Evolutionary conservation across 2,329 filamentous ascomycete genomes (phyloP).

Genomic region (Cladophialophora yegresii): DNA sequence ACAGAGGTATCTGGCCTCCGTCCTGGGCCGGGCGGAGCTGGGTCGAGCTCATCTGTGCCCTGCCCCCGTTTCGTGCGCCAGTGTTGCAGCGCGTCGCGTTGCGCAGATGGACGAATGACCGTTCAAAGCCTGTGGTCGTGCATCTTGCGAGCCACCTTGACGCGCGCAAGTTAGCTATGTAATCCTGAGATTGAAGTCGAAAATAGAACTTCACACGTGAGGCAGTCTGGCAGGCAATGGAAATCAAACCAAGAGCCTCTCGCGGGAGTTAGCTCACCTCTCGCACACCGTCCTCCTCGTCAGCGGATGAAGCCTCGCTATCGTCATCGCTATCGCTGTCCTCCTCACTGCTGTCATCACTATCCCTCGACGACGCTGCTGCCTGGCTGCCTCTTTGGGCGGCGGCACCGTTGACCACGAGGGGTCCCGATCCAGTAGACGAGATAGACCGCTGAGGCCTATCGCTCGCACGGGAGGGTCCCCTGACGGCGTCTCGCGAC

Average conservation of each 20-base stretch:
- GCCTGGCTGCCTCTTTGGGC: slow-evolving; percentile 13
- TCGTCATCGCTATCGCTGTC: slow-evolving; percentile 12
- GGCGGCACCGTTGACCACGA: slow-evolving; percentile 33
- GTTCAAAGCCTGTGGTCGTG: not conserved
- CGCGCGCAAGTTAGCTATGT: not conserved
- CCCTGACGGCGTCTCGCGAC: slow-evolving; percentile 1
- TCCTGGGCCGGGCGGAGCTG: not conserved
- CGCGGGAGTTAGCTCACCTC: not conserved
- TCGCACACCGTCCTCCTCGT: not conserved
- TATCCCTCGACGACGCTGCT: slow-evolving; percentile 15
- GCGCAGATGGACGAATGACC: not conserved
- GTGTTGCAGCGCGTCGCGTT: not conserved
- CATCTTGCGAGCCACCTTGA: not conserved
- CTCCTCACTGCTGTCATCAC: slow-evolving; percentile 30
- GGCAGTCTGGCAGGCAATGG: not conserved
- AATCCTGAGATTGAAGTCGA: not conserved
- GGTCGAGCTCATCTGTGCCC: not conserved
- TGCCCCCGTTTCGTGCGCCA: not conserved
- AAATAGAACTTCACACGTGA: not conserved
- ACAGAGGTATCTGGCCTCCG: not conserved
- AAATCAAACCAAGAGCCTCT: not conserved
- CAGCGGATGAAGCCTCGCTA: not conserved
- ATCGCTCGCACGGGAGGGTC: not conserved
- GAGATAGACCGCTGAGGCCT: slow-evolving; percentile 7
- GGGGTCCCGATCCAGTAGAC: slow-evolving; percentile 15